Conservation (phyloP, 2,329 filamentous ascomycete genomes). For the Penicillium fuscoglaucum region DNA sequence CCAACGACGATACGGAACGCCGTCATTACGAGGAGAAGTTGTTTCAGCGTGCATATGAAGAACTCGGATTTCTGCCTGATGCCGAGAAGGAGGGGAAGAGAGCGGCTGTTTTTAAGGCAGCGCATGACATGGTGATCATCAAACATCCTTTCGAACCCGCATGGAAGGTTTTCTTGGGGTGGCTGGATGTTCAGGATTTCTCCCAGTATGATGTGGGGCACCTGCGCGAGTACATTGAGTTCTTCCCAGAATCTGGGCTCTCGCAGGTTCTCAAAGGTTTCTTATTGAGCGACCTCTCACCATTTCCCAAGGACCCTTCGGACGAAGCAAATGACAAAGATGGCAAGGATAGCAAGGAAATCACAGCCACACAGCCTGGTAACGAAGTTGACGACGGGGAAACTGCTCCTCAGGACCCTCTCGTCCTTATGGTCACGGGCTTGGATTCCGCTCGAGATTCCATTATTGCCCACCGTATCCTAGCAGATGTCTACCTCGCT, state of each 20-base stretch:
- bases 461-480: constrained; percentile 76
- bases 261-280: constrained; percentile 80
- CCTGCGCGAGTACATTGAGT: constrained; percentile 75
- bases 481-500: constrained; percentile 78
- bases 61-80: constrained; percentile 66
- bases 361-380: constrained; percentile 36
- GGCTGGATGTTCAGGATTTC: constrained; percentile 75
- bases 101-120: constrained; percentile 70
- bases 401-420: constrained; percentile 69
- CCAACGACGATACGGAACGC: constrained; percentile 77
- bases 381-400: constrained; percentile 6
- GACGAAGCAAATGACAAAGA: constrained; percentile 43
- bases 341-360: constrained; percentile 5
- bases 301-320: constrained; percentile 64
- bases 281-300: constrained; percentile 78
- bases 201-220: constrained; percentile 74
- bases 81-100: constrained; percentile 71
- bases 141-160: constrained; percentile 86
- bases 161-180: constrained; percentile 89
- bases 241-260: constrained; percentile 83
- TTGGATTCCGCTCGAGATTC: constrained; percentile 66
- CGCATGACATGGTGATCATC: constrained; percentile 93
- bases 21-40: constrained; percentile 89
- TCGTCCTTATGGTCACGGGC: constrained; percentile 78
- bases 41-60: constrained; percentile 75